Conservation (phyloP, 2,329 filamentous ascomycete genomes). For the Alternaria longipes region DNA sequence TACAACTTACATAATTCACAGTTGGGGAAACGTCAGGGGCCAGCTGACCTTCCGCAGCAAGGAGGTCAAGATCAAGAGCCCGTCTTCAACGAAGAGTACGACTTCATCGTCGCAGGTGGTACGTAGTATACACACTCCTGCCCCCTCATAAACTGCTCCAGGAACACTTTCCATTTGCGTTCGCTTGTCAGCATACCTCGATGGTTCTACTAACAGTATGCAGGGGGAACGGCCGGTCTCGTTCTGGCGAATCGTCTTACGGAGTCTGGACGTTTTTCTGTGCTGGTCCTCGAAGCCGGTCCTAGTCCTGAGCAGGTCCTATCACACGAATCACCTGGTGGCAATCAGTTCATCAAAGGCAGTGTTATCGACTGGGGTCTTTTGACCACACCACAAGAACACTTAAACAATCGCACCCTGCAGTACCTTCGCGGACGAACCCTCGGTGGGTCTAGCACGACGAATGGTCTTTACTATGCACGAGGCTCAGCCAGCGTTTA, state of each 20-base stretch:
- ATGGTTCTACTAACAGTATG: not conserved
- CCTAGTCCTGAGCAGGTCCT: slow-evolving; percentile 42
- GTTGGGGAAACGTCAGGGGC: slow-evolving; percentile 21
- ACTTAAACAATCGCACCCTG: slow-evolving; percentile 32
- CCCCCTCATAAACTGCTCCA: too few relatives aligned
- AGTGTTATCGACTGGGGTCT: slow-evolving; percentile 44
- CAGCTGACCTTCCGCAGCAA: slow-evolving; percentile 16
- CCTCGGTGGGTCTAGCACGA: slow-evolving; percentile 46
- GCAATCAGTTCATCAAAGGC: slow-evolving; percentile 39
- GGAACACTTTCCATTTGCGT: accelerated
- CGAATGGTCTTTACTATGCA: slow-evolving; percentile 49
- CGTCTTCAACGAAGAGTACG: slow-evolving; percentile 29
- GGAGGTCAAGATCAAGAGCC: slow-evolving; percentile 13
- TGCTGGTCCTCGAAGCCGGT: slow-evolving; percentile 49
- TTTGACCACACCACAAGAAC: slow-evolving; percentile 34
- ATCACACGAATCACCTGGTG: slow-evolving; percentile 39
- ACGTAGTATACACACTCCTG: not conserved
- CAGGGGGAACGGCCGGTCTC: slow-evolving; percentile 39
- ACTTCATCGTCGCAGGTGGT: slow-evolving; percentile 32
- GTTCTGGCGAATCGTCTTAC: slow-evolving; percentile 38
- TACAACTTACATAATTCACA: slow-evolving; percentile 25
- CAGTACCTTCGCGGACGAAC: slow-evolving; percentile 36
- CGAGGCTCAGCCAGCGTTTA: slow-evolving; percentile 46
- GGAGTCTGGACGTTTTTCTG: slow-evolving; percentile 32
- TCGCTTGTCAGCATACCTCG: not conserved